A percentile compares a stretch with the other conserved stretches of the same genome.
These are phyloP conservation scores for Apostasia shenzhenica DNA, from an alignment of 106 monocot genomes.

Conservation along the genomic window DNA sequence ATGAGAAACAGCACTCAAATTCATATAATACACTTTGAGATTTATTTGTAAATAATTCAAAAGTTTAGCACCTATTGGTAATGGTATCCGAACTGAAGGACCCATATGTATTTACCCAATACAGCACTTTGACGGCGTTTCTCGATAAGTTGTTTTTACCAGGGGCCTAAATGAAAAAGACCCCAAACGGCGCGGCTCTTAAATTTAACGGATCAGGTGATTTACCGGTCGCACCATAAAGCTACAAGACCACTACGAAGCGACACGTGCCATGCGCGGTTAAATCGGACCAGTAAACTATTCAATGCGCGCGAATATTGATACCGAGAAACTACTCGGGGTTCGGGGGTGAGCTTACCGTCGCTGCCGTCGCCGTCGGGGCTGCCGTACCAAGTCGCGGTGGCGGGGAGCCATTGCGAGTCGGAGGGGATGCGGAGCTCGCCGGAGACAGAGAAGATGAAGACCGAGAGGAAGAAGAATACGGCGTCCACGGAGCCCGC, in stretches of 20 bases:
- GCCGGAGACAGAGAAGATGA: constrained; percentile 4
- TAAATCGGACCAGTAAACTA: not conserved
- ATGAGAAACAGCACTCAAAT: too few relatives aligned
- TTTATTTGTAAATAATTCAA: too few relatives aligned
- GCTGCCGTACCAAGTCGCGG: constrained; percentile 96
- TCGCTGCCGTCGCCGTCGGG: constrained; percentile 93
- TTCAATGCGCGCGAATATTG: not conserved
- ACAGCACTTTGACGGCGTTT: too few relatives aligned
- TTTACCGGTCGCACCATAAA: not conserved
- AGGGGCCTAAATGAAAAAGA: too few relatives aligned
- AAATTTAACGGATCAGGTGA: not conserved
- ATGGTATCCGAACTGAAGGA: too few relatives aligned
- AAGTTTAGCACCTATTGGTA: too few relatives aligned
- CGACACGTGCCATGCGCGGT: not conserved
- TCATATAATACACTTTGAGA: too few relatives aligned
- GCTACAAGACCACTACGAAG: not conserved
- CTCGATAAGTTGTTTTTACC: too few relatives aligned
- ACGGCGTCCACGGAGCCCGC: not conserved
- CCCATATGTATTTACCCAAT: too few relatives aligned
- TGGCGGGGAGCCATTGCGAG: constrained; percentile 73
- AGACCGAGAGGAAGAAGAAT: not conserved
- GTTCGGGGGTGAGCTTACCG: constrained; percentile 29
- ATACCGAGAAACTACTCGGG: not conserved
- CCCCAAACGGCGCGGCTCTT: too few relatives aligned
- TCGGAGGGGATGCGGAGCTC: constrained; percentile 11